A percentile compares a stretch with the other conserved stretches of the same genome.
These are phyloP conservation scores for Chlamydomonas sp. DNA, from an alignment of 139 green algal species.

Conservation along the genomic window DNA sequence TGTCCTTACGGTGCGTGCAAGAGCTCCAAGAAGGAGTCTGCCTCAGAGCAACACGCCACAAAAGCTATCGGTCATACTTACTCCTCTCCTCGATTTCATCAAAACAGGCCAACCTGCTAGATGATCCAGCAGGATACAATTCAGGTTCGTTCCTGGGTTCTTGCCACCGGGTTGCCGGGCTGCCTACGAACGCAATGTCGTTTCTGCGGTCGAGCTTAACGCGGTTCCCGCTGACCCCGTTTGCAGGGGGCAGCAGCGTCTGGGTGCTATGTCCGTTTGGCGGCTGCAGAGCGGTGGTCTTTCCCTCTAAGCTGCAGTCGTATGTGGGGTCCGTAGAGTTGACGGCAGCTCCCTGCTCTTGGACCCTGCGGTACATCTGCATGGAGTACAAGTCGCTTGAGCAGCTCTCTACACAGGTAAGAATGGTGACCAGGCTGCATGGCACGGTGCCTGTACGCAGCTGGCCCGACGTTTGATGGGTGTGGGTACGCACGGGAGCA, in stretches of 20 bases:
- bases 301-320: not conserved
- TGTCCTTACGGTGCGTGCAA: not conserved
- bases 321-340: conserved; percentile 28
- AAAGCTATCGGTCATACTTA: no score
- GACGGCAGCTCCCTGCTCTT: conserved; percentile 18
- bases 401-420: not conserved
- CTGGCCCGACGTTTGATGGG: no score
- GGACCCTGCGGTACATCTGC: conserved; percentile 21
- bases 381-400: not conserved
- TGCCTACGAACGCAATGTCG: not conserved
- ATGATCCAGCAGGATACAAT: not conserved
- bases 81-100: no score
- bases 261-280: conserved; percentile 31
- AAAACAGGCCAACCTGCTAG: not conserved
- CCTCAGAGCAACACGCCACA: no score
- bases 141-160: not conserved
- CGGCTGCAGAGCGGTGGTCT: conserved; percentile 20
- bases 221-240: not conserved
- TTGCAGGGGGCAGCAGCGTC: conserved; percentile 14
- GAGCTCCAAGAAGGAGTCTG: no score
- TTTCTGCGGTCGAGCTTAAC: not conserved
- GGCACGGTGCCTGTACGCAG: no score
- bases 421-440: not conserved
- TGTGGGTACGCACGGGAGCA: no score
- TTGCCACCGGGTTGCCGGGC: not conserved